Evolutionary conservation across 352 stramenopile genomes (phyloP).

Genomic region (Phytophthora macrochlamydospora): DNA sequence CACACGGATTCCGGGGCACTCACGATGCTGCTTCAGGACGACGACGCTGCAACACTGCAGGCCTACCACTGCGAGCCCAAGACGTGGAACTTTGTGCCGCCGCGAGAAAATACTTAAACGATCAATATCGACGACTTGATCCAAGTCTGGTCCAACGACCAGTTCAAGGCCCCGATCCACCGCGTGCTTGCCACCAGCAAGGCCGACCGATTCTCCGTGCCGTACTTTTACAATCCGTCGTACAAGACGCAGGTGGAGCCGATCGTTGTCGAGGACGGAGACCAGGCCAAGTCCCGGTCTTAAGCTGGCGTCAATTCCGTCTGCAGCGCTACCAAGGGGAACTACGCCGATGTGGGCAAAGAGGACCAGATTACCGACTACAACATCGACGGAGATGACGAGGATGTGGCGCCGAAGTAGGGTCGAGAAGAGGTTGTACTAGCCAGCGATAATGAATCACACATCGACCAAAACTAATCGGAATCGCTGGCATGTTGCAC

Average conservation of each 20-base stretch:
- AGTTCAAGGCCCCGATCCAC: constrained; percentile 50
- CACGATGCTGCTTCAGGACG: constrained; percentile 65
- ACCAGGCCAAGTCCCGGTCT: constrained; percentile 63
- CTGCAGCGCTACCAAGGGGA: constrained; percentile 86
- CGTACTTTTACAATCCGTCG: constrained; percentile 74
- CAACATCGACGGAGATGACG: constrained; percentile 13
- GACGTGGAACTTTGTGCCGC: constrained; percentile 53
- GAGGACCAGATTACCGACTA: constrained; percentile 94
- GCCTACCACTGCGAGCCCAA: constrained; percentile 52
- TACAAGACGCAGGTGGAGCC: constrained; percentile 74
- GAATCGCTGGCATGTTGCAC: too few species aligned
- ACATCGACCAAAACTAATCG: too few species aligned
- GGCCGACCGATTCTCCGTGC: constrained; percentile 52
- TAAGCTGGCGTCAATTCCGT: constrained; percentile 91
- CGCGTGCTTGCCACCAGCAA: constrained; percentile 47
- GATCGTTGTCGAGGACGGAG: constrained; percentile 39
- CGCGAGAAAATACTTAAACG: constrained; percentile 48
- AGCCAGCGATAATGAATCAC: background rate
- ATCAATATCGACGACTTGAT: constrained; percentile 73
- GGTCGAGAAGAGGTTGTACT: background rate
- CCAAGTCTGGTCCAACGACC: constrained; percentile 62
- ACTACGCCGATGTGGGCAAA: constrained; percentile 91
- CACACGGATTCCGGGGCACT: constrained; percentile 67
- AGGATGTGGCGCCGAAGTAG: background rate
- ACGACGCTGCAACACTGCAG: constrained; percentile 59